These are phyloP conservation scores for Melanomma pulvis-pyrius DNA, from an alignment of 495 filamentous ascomycete species.

Conservation along the genomic window DNA sequence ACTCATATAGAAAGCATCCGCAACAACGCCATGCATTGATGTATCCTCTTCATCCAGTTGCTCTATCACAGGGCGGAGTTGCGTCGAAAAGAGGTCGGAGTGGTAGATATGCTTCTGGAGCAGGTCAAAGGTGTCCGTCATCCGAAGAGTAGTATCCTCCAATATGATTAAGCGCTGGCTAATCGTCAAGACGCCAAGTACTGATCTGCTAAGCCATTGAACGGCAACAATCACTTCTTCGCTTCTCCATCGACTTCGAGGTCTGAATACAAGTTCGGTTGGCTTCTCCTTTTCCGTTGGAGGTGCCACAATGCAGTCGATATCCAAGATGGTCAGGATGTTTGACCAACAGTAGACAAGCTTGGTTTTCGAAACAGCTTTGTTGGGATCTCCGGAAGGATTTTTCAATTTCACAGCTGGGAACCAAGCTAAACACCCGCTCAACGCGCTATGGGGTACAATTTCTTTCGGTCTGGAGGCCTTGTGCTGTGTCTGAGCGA, in stretches of 20 bases:
- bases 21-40: slow-evolving; percentile 92
- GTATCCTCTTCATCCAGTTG: slow-evolving; percentile 83
- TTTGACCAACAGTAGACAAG: slow-evolving; percentile 99
- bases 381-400: slow-evolving; percentile 56
- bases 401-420: slow-evolving; percentile 90
- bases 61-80: slow-evolving; percentile 82
- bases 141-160: slow-evolving; percentile 78
- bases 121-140: slow-evolving; percentile 92
- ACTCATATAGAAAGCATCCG: slow-evolving; percentile 97
- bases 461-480: slow-evolving; percentile 86
- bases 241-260: slow-evolving; percentile 87
- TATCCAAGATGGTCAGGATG: slow-evolving; percentile 85
- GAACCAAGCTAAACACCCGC: slow-evolving; percentile 94
- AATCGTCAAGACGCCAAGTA: slow-evolving; percentile 87
- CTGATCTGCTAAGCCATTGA: slow-evolving; percentile 95
- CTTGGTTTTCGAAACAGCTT: slow-evolving; percentile 70
- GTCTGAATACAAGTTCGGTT: slow-evolving; percentile 74
- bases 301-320: slow-evolving; percentile 65
- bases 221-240: slow-evolving; percentile 96
- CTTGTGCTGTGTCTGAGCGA: slow-evolving; percentile 96
- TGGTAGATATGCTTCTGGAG: slow-evolving; percentile 92
- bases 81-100: slow-evolving; percentile 79
- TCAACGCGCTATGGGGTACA: slow-evolving; percentile 84
- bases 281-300: slow-evolving; percentile 66
- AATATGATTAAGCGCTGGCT: slow-evolving; percentile 90